Evolutionary conservation across 352 stramenopile genomes (phyloP), one percentile per base, ranked within the genome.

Genomic region (Globisporangium nunn): DNA sequence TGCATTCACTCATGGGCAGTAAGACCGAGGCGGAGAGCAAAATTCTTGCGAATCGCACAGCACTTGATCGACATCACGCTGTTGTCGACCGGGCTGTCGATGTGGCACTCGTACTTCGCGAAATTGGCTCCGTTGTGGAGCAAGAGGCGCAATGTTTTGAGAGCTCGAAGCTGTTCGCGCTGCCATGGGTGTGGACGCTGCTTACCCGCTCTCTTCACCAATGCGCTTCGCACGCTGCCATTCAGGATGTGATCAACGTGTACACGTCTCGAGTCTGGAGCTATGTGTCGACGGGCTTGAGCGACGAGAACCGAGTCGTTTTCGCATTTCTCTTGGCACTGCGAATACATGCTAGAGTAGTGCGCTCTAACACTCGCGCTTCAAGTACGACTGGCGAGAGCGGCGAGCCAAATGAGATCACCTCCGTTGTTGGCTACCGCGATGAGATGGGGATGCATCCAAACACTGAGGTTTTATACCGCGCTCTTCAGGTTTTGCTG

Each of bases 1-100:
- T 74, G 0, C 64, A 81, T 30, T 81, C 69, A 5, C 67, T 87
- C 0, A 54, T 85, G 46, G 67, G 45, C 29, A 81, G 63, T 45
- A 79, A 76, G 57, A 40, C 52, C 0, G 76, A 86, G 31, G 60
- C 65, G 0, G 61, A 31, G 7, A 51, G 28, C 18, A 89, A 83
- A 49, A 62, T 85, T 6, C 61, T 72, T 2, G 55, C 44, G 0
- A 68, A 78, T 31, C 58, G 59, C 50, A 29, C 47, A 0, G 56
- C 58, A 7, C 50, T 86, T 2, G 47, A 52, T 4, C 52, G 39
- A 15, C 75, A 76, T 29, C 53, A 40, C 31, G 49, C 18, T 14
- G 28, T 87, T 18, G 53, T 78, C 0, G 62, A 59, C 7, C 59
- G 75, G 14, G 68, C 58, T 30, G 6, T 78, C 0, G 76, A 87